Evolutionary conservation across 2,329 filamentous ascomycete species (phyloP).

Genomic region (Fusarium redolens): DNA sequence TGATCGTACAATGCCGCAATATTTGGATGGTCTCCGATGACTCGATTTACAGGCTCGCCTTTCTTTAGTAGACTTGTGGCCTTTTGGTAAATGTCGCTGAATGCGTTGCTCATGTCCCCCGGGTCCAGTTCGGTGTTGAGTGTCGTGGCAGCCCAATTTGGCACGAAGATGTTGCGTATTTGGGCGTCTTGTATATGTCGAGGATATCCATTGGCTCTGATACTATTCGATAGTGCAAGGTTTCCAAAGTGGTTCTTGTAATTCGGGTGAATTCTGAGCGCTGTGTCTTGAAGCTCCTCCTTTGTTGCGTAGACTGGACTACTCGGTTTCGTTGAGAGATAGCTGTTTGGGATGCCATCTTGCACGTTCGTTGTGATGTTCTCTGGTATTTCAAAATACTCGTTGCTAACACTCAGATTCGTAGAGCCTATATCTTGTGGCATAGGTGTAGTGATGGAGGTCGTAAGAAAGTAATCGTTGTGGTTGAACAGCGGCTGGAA

Average conservation of each 20-base stretch:
- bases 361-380: too few relatives aligned
- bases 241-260: constrained; percentile 10
- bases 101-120: neutral
- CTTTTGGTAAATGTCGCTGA: neutral
- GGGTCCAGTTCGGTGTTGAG: constrained; percentile 16
- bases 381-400: too few relatives aligned
- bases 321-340: rapidly evolving
- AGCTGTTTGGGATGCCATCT: too few relatives aligned
- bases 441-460: rapidly evolving
- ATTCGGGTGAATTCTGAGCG: neutral
- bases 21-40: neutral
- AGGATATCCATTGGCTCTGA: constrained; percentile 7
- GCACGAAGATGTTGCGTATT: neutral
- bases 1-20: constrained; percentile 16
- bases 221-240: neutral
- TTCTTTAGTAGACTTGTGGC: neutral
- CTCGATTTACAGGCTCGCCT: rapidly evolving
- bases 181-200: neutral
- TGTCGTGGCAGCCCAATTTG: neutral
- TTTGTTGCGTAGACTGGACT: rapidly evolving
- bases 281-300: rapidly evolving
- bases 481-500: neutral
- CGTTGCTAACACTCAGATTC: rapidly evolving
- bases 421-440: rapidly evolving
- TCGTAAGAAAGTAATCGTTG: neutral